Conservation (phyloP, 1,284 basidiomycete genomes). For the Xanthoconium separans region DNA sequence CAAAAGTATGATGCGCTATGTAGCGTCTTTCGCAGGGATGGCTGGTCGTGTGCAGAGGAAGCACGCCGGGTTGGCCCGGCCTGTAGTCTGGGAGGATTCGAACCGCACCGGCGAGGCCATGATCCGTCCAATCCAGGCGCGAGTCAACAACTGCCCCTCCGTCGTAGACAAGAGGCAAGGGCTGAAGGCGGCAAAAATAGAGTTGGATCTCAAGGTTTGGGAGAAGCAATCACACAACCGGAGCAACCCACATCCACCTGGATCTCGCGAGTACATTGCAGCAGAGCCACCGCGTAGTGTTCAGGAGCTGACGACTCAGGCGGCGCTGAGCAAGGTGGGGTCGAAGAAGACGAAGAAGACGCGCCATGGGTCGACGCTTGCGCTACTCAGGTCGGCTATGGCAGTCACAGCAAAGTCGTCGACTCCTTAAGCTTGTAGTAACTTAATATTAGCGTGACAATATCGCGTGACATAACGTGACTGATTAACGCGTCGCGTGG, state of each 20-base stretch:
- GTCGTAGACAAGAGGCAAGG: slow-evolving; percentile 41
- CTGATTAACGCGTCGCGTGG: slow-evolving; percentile 23
- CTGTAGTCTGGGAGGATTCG: slow-evolving; percentile 33
- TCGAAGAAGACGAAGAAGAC: background rate
- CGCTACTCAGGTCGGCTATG: slow-evolving; percentile 25
- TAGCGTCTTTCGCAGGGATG: slow-evolving; percentile 36
- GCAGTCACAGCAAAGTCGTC: no score
- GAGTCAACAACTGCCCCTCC: slow-evolving; percentile 30
- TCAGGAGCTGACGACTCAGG: slow-evolving; percentile 21
- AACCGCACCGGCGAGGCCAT: slow-evolving; percentile 27
- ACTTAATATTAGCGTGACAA: slow-evolving; percentile 17
- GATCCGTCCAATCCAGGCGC: slow-evolving; percentile 27
- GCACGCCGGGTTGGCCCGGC: slow-evolving; percentile 17
- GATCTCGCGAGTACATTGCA: slow-evolving; percentile 37
- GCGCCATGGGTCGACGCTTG: slow-evolving; percentile 8
- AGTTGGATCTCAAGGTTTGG: slow-evolving; percentile 30
- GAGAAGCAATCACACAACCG: slow-evolving; percentile 23
- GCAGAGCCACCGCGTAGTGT: slow-evolving; percentile 30
- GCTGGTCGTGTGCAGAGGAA: slow-evolving; percentile 26
- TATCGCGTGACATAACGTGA: slow-evolving; percentile 31
- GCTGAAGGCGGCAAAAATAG: slow-evolving; percentile 36
- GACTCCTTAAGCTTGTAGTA: no score
- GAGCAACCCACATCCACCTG: slow-evolving; percentile 36
- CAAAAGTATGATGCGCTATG: slow-evolving; percentile 14
- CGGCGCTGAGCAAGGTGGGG: slow-evolving; percentile 6